A percentile compares a stretch with the other conserved stretches of the same genome.
These are phyloP conservation scores for Pythium aphanidermatum DNA, from an alignment of 352 stramenopile species.

Conservation along the genomic window DNA sequence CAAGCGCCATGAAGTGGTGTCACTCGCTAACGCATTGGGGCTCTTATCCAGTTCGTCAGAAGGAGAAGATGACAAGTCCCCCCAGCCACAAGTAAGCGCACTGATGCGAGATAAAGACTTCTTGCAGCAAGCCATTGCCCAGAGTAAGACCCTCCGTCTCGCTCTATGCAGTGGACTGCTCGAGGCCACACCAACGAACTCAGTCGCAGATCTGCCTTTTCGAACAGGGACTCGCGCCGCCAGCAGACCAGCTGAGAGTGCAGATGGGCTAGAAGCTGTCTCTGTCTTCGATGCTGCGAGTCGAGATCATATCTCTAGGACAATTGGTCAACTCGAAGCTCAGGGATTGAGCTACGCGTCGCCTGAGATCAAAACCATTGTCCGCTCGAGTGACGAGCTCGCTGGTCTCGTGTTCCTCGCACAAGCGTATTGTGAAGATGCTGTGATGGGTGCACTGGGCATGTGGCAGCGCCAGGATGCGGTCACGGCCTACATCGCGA, in stretches of 20 bases:
- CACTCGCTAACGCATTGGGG: not conserved
- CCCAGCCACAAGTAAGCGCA: not conserved
- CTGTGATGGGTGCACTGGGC: constrained; percentile 24
- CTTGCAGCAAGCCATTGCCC: constrained; percentile 20
- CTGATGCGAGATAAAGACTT: constrained; percentile 33
- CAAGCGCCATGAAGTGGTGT: constrained; percentile 3
- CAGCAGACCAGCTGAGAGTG: not conserved
- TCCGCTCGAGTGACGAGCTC: constrained; percentile 23
- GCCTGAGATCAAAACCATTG: constrained; percentile 16
- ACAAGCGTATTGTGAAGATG: constrained; percentile 41
- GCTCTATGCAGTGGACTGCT: constrained; percentile 18
- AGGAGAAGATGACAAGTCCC: not conserved
- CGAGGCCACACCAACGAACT: constrained; percentile 4
- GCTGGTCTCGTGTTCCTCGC: constrained; percentile 37
- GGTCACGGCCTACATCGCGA: constrained; percentile 30
- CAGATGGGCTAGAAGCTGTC: not conserved
- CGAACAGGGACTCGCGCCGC: not conserved
- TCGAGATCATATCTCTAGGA: not conserved
- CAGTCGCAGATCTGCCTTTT: constrained; percentile 8
- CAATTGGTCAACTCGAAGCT: constrained; percentile 7
- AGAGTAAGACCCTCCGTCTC: constrained; percentile 30
- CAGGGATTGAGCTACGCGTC: constrained; percentile 10
- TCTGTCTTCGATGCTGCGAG: not conserved
- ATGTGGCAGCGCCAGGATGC: constrained; percentile 44
- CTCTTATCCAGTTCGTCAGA: not conserved